phyloP scores from a whole-genome alignment of 768 basidiomycete genomes.

The Podaxis sp. region DNA sequence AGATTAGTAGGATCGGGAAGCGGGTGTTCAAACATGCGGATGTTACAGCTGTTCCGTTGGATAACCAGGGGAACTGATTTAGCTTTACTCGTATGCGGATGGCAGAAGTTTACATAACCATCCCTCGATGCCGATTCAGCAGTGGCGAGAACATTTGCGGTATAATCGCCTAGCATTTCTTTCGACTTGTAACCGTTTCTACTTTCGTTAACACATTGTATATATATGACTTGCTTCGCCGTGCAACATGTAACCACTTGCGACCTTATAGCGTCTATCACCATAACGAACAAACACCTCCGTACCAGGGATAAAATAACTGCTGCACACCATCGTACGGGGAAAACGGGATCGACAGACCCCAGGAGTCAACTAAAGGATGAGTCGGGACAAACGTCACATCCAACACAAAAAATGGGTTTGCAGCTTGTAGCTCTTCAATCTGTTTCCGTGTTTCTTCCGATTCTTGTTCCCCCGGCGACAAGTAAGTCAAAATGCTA shows the following conservation, averaged over 20 bases:
- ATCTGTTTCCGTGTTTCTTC: not conserved
- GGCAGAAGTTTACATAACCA: no score
- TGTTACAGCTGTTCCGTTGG: conserved; percentile 46
- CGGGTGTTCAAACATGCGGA: conserved; percentile 55
- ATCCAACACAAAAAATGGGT: not conserved
- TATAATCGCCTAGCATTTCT: no score
- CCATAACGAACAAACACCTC: no score
- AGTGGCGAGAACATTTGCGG: no score
- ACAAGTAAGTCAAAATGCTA: not conserved
- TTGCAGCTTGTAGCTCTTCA: not conserved
- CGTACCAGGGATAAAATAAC: no score
- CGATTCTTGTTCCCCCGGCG: not conserved
- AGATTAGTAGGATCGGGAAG: conserved; percentile 46
- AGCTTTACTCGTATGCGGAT: no score
- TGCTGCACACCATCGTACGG: not conserved
- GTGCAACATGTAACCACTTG: no score
- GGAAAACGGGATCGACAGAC: not conserved
- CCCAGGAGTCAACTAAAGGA: not conserved
- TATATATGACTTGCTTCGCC: no score
- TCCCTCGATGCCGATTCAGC: no score
- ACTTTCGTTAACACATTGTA: no score
- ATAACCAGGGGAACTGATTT: not conserved
- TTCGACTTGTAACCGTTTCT: no score
- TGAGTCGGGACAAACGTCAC: not conserved
- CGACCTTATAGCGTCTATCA: no score